These are phyloP conservation scores for Miamiensis avidus DNA, from an alignment of 169 alveolate genomes.

Conservation along the genomic window DNA sequence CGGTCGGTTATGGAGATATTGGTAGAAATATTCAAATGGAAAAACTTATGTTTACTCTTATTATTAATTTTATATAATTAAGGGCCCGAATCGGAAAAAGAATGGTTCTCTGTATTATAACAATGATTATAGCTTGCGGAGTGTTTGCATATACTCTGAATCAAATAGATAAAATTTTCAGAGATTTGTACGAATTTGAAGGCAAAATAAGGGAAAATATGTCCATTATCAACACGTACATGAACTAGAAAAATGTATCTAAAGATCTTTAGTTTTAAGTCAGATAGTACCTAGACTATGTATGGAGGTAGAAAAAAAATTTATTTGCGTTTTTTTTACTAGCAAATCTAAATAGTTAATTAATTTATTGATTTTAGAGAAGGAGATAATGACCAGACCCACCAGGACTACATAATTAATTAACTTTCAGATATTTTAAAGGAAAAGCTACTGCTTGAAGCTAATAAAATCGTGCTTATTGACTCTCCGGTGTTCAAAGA, in stretches of 20 bases:
- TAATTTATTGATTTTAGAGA: too few species aligned
- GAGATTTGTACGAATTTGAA: constrained; percentile 8
- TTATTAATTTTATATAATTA: too few species aligned
- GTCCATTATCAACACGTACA: constrained; percentile 3
- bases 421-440: constrained; percentile 17
- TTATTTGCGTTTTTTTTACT: too few species aligned
- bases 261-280: constrained; percentile 6
- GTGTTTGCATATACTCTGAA: constrained; percentile 28
- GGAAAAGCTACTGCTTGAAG: constrained; percentile 14
- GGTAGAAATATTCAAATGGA: neutral
- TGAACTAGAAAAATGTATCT: constrained; percentile 1
- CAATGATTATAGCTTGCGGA: constrained; percentile 18
- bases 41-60: too few species aligned
- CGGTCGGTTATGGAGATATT: constrained; percentile 17
- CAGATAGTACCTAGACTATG: constrained; percentile 16
- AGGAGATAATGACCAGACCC: constrained; percentile 3
- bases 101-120: constrained; percentile 5
- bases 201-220: constrained; percentile 7
- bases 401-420: neutral
- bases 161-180: constrained; percentile 5
- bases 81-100: neutral
- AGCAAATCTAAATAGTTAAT: too few species aligned
- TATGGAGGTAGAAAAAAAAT: too few species aligned
- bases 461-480: constrained; percentile 17
- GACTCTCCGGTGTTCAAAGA: constrained; percentile 9